These are phyloP conservation scores for Sphagnum fallax DNA, from an alignment of 228 moss, liverwort and hornwort species.

Conservation along the genomic window DNA sequence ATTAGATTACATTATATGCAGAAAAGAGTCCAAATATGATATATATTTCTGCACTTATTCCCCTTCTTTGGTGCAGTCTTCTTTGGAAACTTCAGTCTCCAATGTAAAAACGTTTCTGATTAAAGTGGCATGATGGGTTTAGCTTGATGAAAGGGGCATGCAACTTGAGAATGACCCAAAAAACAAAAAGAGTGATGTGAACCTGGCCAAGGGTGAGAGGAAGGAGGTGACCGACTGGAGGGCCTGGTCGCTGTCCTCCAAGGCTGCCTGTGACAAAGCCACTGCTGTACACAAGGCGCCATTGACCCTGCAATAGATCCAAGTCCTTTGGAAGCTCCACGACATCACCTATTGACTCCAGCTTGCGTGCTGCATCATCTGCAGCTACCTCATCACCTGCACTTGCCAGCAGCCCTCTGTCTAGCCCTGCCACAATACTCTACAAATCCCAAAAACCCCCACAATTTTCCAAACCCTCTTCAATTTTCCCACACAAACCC, in stretches of 20 bases:
- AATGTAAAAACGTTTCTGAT: background rate
- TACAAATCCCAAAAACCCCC: conserved; percentile 18
- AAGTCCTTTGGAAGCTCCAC: conserved; percentile 58
- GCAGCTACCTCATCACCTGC: conserved; percentile 59
- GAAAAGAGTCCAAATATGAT: background rate
- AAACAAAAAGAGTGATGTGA: conserved; percentile 1
- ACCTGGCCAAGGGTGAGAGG: conserved; percentile 81
- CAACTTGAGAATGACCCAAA: no score
- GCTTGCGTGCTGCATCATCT: conserved; percentile 44
- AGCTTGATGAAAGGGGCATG: no score
- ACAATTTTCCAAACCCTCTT: background rate
- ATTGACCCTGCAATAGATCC: conserved; percentile 70
- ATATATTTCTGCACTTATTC: background rate
- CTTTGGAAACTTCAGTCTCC: background rate
- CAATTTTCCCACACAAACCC: background rate
- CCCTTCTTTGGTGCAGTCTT: background rate
- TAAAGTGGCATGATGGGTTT: no score
- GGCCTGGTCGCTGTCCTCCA: conserved; percentile 87
- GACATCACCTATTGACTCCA: conserved; percentile 56
- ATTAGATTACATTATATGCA: background rate
- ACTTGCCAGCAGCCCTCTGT: conserved; percentile 82
- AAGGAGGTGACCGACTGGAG: conserved; percentile 53
- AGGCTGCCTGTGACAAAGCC: conserved; percentile 82
- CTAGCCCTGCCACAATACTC: conserved; percentile 85
- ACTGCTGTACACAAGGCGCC: conserved; percentile 87